These are phyloP conservation scores for Pachyrhizus erosus DNA, from an alignment of 306 rosid species.

Conservation along the genomic window DNA sequence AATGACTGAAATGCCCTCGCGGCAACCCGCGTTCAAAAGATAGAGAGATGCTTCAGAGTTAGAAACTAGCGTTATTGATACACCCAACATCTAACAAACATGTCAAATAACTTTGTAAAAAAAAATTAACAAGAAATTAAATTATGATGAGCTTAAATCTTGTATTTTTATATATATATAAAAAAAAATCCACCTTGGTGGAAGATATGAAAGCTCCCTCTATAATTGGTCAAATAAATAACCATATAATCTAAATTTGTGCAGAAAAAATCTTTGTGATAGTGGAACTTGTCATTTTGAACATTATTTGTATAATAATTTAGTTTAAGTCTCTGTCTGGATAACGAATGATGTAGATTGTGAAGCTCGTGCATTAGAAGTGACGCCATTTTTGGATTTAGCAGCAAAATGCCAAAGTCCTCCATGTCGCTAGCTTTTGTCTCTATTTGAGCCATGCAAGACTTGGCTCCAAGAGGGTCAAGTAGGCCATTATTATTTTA, in stretches of 20 bases:
- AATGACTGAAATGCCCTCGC: slow-evolving; percentile 36
- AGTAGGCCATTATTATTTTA: slow-evolving; percentile 26
- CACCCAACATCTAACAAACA: background rate
- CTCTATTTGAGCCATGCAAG: slow-evolving; percentile 28
- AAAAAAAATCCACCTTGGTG: background rate
- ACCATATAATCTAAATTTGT: slow-evolving; percentile 6
- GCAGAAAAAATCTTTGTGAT: background rate
- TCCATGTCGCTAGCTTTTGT: slow-evolving; percentile 36
- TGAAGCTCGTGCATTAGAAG: slow-evolving; percentile 40
- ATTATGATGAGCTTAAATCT: too few species aligned
- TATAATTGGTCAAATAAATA: slow-evolving; percentile 21
- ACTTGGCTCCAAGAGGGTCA: slow-evolving; percentile 39
- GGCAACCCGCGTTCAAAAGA: background rate
- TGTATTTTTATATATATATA: too few species aligned
- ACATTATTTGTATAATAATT: slow-evolving; percentile 38
- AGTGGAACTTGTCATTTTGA: slow-evolving; percentile 23
- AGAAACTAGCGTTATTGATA: background rate
- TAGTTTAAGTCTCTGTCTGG: slow-evolving; percentile 31
- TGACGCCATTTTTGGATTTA: slow-evolving; percentile 46
- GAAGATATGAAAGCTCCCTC: background rate
- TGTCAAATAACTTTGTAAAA: background rate
- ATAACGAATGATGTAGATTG: slow-evolving; percentile 41
- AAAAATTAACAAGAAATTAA: too few species aligned
- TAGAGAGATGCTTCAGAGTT: background rate
- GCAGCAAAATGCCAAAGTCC: slow-evolving; percentile 40